Evolutionary conservation across 2,329 filamentous ascomycete species (phyloP).

Genomic region (Calonectria montana): DNA sequence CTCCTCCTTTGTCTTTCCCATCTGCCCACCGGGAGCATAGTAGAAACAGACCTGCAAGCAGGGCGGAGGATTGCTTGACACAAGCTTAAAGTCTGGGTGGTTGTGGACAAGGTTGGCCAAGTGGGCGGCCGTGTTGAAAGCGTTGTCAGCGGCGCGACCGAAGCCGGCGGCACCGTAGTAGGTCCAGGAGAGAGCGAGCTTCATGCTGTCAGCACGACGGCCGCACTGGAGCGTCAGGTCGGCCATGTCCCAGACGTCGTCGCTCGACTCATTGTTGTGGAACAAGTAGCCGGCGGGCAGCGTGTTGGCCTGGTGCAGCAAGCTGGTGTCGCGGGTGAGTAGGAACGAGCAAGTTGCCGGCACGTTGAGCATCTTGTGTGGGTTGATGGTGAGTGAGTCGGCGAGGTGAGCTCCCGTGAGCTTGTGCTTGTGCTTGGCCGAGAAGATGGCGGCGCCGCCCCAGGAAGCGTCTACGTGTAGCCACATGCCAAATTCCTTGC

Average conservation of each 20-base stretch:
- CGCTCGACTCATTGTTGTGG: constrained; percentile 64
- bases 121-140: constrained; percentile 77
- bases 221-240: constrained; percentile 96
- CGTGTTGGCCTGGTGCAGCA: constrained; percentile 87
- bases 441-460: constrained; percentile 89
- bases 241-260: constrained; percentile 86
- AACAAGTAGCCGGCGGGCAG: constrained; percentile 89
- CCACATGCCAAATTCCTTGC: constrained; percentile 81
- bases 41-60: constrained; percentile 98
- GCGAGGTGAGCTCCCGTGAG: constrained; percentile 79
- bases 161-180: constrained; percentile 88
- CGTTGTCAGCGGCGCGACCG: constrained; percentile 74
- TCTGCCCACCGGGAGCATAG: constrained; percentile 69
- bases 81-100: constrained; percentile 73
- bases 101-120: constrained; percentile 70
- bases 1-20: constrained; percentile 54
- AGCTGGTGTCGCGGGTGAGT: constrained; percentile 77
- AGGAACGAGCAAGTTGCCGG: constrained; percentile 93
- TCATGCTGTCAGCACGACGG: constrained; percentile 84
- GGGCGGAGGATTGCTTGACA: constrained; percentile 81
- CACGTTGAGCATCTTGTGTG: constrained; percentile 97
- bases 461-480: constrained; percentile 93
- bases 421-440: constrained; percentile 68
- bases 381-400: constrained; percentile 89
- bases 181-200: constrained; percentile 88